Conservation (phyloP, 495 filamentous ascomycete genomes). For the Bacidia rubella region DNA sequence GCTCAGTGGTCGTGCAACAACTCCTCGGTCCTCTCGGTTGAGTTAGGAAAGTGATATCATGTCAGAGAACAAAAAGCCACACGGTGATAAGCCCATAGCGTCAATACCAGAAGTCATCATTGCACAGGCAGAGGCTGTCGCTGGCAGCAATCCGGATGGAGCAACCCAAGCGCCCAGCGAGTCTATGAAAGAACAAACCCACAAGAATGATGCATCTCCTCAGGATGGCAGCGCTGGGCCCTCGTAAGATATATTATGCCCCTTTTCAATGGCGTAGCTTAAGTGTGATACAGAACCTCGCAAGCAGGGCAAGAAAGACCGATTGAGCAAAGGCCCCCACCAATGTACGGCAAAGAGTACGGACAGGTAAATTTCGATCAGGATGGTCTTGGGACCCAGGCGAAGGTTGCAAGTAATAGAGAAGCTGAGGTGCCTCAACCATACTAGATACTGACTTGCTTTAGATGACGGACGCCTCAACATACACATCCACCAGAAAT, state of each 20-base stretch:
- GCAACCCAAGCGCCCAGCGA: neutral
- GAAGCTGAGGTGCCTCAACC: conserved; percentile 12
- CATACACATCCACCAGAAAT: conserved; percentile 60
- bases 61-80: neutral
- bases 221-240: neutral
- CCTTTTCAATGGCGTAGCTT: no score
- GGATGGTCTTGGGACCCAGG: conserved; percentile 40
- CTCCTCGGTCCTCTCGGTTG: no score
- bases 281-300: neutral
- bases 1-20: no score
- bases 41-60: neutral
- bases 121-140: conserved; percentile 25
- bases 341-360: conserved; percentile 36
- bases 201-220: conserved; percentile 1
- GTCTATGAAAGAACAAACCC: neutral
- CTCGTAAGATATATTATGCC: neutral
- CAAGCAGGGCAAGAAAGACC: conserved; percentile 7
- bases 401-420: conserved; percentile 29
- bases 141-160: conserved; percentile 16
- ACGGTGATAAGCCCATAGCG: neutral
- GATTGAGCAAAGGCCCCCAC: conserved; percentile 27
- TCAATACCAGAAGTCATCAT: conserved; percentile 19
- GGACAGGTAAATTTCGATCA: conserved; percentile 36
- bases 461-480: conserved; percentile 58
- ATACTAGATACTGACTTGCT: neutral